Conservation (phyloP, 2,329 filamentous ascomycete genomes). For the Byssothecium circinans region DNA sequence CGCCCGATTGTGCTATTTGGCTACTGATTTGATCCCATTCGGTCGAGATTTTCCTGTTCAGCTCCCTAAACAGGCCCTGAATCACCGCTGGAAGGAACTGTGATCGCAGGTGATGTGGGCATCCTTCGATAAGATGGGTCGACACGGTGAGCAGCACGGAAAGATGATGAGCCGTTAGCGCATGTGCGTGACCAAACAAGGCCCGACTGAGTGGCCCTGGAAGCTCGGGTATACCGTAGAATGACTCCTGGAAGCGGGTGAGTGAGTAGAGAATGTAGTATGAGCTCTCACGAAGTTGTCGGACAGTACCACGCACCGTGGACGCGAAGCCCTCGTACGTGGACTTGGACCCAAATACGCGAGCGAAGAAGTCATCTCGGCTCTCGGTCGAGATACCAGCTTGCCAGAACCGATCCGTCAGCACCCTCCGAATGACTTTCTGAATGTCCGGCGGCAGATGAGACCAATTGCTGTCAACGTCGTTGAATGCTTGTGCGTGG, state of each 20-base stretch:
- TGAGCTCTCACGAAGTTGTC: slow-evolving; percentile 87
- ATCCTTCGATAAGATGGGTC: slow-evolving; percentile 87
- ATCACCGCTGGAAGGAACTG: slow-evolving; percentile 86
- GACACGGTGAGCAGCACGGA: slow-evolving; percentile 91
- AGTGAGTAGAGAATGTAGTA: slow-evolving; percentile 95
- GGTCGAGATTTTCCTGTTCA: slow-evolving; percentile 81
- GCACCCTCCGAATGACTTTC: slow-evolving; percentile 73
- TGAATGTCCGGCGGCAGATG: slow-evolving; percentile 75
- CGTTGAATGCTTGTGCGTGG: slow-evolving; percentile 89
- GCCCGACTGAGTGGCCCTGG: slow-evolving; percentile 81
- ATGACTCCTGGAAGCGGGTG: slow-evolving; percentile 81
- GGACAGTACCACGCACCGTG: slow-evolving; percentile 83
- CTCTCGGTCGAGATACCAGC: slow-evolving; percentile 94
- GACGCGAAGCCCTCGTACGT: slow-evolving; percentile 94
- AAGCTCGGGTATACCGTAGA: slow-evolving; percentile 87
- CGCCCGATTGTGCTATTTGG: slow-evolving; percentile 62
- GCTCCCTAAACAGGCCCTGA: slow-evolving; percentile 77
- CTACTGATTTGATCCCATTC: slow-evolving; percentile 79
- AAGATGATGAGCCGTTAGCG: slow-evolving; percentile 87
- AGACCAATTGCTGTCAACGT: slow-evolving; percentile 75
- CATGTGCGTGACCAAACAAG: slow-evolving; percentile 78
- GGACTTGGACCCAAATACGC: slow-evolving; percentile 83
- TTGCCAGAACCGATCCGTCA: slow-evolving; percentile 98
- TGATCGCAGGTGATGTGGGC: slow-evolving; percentile 73
- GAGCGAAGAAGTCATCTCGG: slow-evolving; percentile 93